Evolutionary conservation across 805 yeast genomes (phyloP).

Genomic region (Suhomyces vadensis): DNA sequence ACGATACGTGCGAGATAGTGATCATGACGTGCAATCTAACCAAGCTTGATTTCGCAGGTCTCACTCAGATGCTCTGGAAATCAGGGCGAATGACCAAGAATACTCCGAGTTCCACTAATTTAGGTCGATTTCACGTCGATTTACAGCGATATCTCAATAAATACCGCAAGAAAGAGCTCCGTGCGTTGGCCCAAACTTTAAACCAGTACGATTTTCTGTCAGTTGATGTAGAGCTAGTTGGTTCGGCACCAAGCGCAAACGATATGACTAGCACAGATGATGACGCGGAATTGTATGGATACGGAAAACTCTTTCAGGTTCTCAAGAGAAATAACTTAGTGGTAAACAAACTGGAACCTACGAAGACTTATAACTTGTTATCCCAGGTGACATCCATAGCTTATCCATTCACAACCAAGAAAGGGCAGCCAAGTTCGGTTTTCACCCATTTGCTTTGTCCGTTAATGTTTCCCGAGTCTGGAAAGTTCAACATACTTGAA

Average conservation of each 20-base stretch:
- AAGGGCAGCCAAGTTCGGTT: slow-evolving; percentile 36
- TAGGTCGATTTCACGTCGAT: slow-evolving; percentile 34
- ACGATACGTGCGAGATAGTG: slow-evolving; percentile 49
- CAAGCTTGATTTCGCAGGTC: slow-evolving; percentile 50
- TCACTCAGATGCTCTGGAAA: slow-evolving; percentile 69
- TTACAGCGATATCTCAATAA: slow-evolving; percentile 45
- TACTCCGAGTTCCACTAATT: too few relatives aligned
- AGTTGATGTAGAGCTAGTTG: slow-evolving; percentile 53
- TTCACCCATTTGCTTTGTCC: slow-evolving; percentile 52
- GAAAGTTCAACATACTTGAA: slow-evolving; percentile 22
- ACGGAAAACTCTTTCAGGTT: slow-evolving; percentile 46
- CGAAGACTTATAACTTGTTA: slow-evolving; percentile 29
- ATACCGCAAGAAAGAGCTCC: slow-evolving; percentile 37
- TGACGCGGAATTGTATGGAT: slow-evolving; percentile 43
- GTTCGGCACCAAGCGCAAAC: slow-evolving; percentile 53
- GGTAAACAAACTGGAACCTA: slow-evolving; percentile 10
- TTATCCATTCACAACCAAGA: slow-evolving; percentile 36
- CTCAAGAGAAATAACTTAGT: slow-evolving; percentile 36
- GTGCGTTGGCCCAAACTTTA: slow-evolving; percentile 29
- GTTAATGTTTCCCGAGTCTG: slow-evolving; percentile 30
- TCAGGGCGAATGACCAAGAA: slow-evolving; percentile 44
- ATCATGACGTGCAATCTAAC: slow-evolving; percentile 64
- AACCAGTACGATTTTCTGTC: slow-evolving; percentile 43
- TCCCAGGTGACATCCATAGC: slow-evolving; percentile 54
- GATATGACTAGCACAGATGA: slow-evolving; percentile 10